phyloP scores from a whole-genome alignment of 495 filamentous ascomycete species.

The Penicillium arizonense region DNA sequence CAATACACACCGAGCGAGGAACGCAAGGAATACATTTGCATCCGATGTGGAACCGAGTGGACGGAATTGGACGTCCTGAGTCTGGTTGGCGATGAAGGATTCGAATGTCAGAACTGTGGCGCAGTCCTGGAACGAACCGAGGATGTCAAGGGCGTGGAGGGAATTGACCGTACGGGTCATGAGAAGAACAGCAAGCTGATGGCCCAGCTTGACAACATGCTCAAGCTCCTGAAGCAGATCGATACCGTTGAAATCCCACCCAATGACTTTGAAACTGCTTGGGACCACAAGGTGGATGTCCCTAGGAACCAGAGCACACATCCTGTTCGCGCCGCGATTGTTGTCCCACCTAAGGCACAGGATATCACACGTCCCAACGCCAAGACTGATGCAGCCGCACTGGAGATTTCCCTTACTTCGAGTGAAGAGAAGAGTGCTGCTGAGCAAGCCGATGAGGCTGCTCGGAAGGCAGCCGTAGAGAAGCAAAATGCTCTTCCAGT shows the following conservation, averaged over 20 bases:
- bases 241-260: conserved; percentile 80
- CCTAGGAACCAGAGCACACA: conserved; percentile 54
- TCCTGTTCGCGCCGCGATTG: conserved; percentile 45
- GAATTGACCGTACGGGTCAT: conserved; percentile 62
- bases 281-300: conserved; percentile 50
- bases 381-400: conserved; percentile 64
- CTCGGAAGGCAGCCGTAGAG: conserved; percentile 70
- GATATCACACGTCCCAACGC: conserved; percentile 69
- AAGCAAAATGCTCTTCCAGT: conserved; percentile 82
- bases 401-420: conserved; percentile 77
- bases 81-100: conserved; percentile 58
- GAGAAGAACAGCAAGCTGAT: conserved; percentile 86
- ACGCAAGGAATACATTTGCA: conserved; percentile 85
- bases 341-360: conserved; percentile 48
- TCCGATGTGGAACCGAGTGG: conserved; percentile 75
- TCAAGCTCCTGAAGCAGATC: conserved; percentile 81
- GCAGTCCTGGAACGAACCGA: conserved; percentile 61
- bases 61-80: conserved; percentile 86
- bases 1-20: conserved; percentile 77
- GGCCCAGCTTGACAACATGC: conserved; percentile 79
- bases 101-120: conserved; percentile 83
- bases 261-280: conserved; percentile 81
- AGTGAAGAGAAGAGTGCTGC: conserved; percentile 70
- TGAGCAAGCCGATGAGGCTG: conserved; percentile 69
- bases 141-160: conserved; percentile 60